A percentile compares a stretch with the other conserved stretches of the same genome.
phyloP scores from a whole-genome alignment of 2,329 filamentous ascomycete genomes.

The Xylariaceae sp. region DNA sequence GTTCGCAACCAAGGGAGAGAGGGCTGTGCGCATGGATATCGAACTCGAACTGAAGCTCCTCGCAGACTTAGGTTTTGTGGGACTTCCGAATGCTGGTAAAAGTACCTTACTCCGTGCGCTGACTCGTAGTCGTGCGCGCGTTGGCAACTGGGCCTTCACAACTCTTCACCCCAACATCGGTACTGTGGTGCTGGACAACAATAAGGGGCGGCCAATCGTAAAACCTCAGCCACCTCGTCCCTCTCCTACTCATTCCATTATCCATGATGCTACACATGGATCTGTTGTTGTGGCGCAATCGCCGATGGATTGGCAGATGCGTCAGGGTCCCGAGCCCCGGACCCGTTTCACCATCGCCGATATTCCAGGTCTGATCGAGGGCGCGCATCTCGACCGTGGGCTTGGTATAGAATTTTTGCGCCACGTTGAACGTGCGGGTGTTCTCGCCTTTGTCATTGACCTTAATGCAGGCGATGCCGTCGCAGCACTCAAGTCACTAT shows the following conservation, averaged over 20 bases:
- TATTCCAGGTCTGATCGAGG: slow-evolving; percentile 89
- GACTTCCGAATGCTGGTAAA: slow-evolving; percentile 93
- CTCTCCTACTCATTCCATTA: slow-evolving; percentile 37
- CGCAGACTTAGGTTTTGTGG: slow-evolving; percentile 90
- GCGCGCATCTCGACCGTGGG: slow-evolving; percentile 85
- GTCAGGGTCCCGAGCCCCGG: slow-evolving; percentile 45
- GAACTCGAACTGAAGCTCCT: slow-evolving; percentile 92
- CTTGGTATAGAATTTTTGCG: slow-evolving; percentile 87
- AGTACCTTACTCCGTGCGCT: slow-evolving; percentile 84
- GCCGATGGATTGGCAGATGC: slow-evolving; percentile 21
- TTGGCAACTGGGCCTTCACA: slow-evolving; percentile 96
- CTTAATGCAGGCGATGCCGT: slow-evolving; percentile 75
- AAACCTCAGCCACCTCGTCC: slow-evolving; percentile 26
- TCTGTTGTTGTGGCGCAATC: slow-evolving; percentile 28
- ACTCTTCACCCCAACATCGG: slow-evolving; percentile 93
- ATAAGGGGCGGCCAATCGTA: slow-evolving; percentile 65
- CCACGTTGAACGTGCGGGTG: slow-evolving; percentile 88
- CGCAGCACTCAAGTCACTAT: slow-evolving; percentile 70
- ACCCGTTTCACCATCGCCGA: slow-evolving; percentile 90
- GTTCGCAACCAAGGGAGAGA: slow-evolving; percentile 82
- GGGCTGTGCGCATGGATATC: slow-evolving; percentile 69
- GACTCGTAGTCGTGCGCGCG: slow-evolving; percentile 79
- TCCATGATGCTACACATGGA: slow-evolving; percentile 28
- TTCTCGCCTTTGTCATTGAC: slow-evolving; percentile 91
- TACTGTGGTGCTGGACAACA: slow-evolving; percentile 86